A percentile compares a stretch with the other conserved stretches of the same genome.
phyloP scores from a whole-genome alignment of 2,329 filamentous ascomycete genomes.

The Lizonia empirigonia region DNA sequence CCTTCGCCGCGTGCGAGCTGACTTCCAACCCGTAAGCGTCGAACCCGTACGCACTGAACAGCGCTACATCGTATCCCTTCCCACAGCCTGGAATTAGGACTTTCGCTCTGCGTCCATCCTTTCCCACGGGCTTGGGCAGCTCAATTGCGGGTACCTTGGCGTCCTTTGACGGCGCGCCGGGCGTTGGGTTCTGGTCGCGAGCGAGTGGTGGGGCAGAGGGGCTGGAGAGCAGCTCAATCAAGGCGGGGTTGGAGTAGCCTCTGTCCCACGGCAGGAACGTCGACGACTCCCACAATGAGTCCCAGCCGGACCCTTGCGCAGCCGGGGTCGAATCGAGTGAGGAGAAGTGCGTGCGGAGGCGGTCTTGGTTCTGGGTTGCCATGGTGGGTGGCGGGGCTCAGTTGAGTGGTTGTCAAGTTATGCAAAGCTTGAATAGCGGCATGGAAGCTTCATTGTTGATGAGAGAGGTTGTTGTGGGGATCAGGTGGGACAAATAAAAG shows the following conservation, averaged over 20 bases:
- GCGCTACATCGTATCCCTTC: constrained; percentile 77
- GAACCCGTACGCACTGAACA: constrained; percentile 76
- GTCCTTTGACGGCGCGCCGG: constrained; percentile 22
- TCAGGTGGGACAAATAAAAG: background rate
- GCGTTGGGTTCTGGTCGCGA: constrained; percentile 24
- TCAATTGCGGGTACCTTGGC: constrained; percentile 32
- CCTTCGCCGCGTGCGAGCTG: constrained; percentile 57
- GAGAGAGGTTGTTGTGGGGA: constrained; percentile 4
- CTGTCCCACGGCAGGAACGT: constrained; percentile 65
- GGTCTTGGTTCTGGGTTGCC: constrained; percentile 42
- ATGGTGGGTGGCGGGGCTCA: constrained; percentile 7
- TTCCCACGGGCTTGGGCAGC: constrained; percentile 37
- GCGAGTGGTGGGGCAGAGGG: constrained; percentile 19
- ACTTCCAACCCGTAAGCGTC: constrained; percentile 78
- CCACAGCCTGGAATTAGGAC: constrained; percentile 84
- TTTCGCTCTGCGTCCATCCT: constrained; percentile 51
- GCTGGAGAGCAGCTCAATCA: constrained; percentile 58
- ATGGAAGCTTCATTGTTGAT: background rate
- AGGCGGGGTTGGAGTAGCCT: constrained; percentile 62
- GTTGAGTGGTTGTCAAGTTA: background rate
- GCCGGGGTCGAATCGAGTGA: constrained; percentile 51
- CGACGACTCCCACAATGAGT: constrained; percentile 60
- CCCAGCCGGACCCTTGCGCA: constrained; percentile 60
- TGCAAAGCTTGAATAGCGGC: background rate
- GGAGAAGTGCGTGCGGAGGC: constrained; percentile 51